These are phyloP conservation scores for Penicillium brevicompactum DNA, from an alignment of 2,329 filamentous ascomycete genomes.

Conservation along the genomic window DNA sequence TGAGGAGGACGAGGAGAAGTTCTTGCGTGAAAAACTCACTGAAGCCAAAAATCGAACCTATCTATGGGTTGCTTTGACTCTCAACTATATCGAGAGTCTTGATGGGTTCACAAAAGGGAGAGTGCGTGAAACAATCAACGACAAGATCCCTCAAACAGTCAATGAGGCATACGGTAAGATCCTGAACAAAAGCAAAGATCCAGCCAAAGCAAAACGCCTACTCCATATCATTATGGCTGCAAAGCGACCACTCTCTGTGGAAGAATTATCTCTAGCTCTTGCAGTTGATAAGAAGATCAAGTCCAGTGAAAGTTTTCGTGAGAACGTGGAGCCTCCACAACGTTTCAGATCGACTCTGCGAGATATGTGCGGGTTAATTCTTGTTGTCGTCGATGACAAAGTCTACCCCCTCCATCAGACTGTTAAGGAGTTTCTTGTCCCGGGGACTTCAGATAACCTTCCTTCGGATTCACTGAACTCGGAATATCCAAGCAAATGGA, in stretches of 20 bases:
- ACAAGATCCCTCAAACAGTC: not conserved
- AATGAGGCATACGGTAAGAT: slow-evolving; percentile 2
- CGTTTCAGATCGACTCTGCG: not conserved
- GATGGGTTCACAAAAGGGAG: not conserved
- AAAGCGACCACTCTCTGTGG: not conserved
- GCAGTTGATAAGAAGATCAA: not conserved
- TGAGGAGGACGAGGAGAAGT: too few species aligned
- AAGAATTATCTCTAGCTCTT: not conserved
- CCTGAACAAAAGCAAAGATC: not conserved
- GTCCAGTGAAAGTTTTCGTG: not conserved
- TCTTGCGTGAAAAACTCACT: too few species aligned
- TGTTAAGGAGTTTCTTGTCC: slow-evolving; percentile 25
- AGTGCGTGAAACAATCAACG: not conserved
- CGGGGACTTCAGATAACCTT: not conserved
- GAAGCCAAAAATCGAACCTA: not conserved
- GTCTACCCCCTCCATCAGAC: slow-evolving; percentile 28
- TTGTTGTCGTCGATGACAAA: slow-evolving; percentile 9
- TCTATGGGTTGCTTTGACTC: not conserved
- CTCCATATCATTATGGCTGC: slow-evolving; percentile 1
- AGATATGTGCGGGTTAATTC: slow-evolving; percentile 12
- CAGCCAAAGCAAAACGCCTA: not conserved
- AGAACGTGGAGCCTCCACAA: not conserved
- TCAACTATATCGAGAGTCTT: not conserved
- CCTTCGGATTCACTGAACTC: not conserved
- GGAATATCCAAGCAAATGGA: not conserved